phyloP scores from a whole-genome alignment of 495 filamentous ascomycete species.

The Echria macrotheca region DNA sequence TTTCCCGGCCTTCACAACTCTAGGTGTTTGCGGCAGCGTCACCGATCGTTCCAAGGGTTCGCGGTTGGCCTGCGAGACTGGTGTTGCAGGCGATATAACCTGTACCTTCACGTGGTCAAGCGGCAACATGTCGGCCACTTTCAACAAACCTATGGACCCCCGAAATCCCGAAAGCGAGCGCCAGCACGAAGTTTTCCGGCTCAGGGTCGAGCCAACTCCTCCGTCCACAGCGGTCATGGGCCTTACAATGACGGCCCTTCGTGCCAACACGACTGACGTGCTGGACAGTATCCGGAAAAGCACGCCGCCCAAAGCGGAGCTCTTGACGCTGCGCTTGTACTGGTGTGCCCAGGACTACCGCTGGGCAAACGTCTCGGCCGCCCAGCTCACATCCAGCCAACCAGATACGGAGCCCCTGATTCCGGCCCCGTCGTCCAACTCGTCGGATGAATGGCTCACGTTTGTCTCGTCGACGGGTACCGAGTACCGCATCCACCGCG shows the following conservation, averaged over 20 bases:
- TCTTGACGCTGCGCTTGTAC: constrained; percentile 3
- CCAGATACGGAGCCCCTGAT: background rate
- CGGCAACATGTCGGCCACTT: background rate
- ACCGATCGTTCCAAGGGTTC: background rate
- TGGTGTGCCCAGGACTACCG: constrained; percentile 2
- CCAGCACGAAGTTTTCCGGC: background rate
- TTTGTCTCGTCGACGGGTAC: background rate
- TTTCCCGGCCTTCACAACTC: constrained; percentile 9
- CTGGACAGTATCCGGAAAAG: background rate
- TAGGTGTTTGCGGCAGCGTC: constrained; percentile 12
- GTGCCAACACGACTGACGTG: background rate
- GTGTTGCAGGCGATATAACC: background rate
- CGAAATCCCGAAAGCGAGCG: background rate
- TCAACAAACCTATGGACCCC: background rate
- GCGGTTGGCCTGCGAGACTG: background rate
- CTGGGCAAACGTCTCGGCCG: constrained; percentile 3
- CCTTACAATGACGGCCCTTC: constrained; percentile 4
- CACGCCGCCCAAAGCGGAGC: background rate
- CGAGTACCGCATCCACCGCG: background rate
- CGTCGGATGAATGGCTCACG: background rate
- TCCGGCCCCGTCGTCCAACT: background rate
- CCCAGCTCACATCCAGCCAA: background rate
- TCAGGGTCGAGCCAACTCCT: background rate
- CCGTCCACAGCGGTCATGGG: background rate
- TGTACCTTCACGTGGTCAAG: background rate